A percentile compares a stretch with the other conserved stretches of the same genome.
Evolutionary conservation across 352 stramenopile genomes (phyloP).

Genomic region (Pythium periplocum): DNA sequence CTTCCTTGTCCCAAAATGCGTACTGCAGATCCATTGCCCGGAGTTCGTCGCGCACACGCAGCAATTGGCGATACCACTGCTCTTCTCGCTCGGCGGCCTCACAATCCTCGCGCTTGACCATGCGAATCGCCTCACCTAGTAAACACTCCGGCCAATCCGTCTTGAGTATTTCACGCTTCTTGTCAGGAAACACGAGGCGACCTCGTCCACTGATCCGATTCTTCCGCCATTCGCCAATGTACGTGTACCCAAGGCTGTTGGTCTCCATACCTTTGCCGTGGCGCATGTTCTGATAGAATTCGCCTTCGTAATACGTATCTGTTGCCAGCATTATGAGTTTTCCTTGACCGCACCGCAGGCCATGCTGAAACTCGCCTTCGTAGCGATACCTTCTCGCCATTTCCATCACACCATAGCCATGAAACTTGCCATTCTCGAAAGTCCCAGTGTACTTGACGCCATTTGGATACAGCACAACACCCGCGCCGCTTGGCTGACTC

Average conservation of each 20-base stretch:
- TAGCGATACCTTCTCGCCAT: conserved; percentile 44
- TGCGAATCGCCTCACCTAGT: conserved; percentile 50
- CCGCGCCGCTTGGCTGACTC: conserved; percentile 34
- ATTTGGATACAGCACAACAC: conserved; percentile 56
- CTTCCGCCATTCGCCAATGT: conserved; percentile 38
- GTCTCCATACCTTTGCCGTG: conserved; percentile 61
- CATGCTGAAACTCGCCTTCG: conserved; percentile 49
- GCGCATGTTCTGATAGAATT: conserved; percentile 58
- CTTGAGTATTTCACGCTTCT: conserved; percentile 34
- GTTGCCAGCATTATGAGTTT: conserved; percentile 37
- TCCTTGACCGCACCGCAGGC: conserved; percentile 36
- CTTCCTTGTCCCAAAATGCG: conserved; percentile 57
- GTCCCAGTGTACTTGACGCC: conserved; percentile 62
- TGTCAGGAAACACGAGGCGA: conserved; percentile 33
- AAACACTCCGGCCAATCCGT: conserved; percentile 51
- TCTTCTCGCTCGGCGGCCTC: conserved; percentile 23
- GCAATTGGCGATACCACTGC: conserved; percentile 40
- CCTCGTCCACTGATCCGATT: conserved; percentile 62
- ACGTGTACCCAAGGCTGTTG: conserved; percentile 52
- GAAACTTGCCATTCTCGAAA: conserved; percentile 50
- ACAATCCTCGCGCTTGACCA: conserved; percentile 39
- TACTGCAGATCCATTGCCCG: conserved; percentile 56
- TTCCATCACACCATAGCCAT: conserved; percentile 62
- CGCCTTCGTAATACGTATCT: conserved; percentile 51
- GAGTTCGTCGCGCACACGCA: conserved; percentile 66